Evolutionary conservation across 192 early-diverging fungal genomes (phyloP).

Genomic region (Phycomyces blakesleeanus): DNA sequence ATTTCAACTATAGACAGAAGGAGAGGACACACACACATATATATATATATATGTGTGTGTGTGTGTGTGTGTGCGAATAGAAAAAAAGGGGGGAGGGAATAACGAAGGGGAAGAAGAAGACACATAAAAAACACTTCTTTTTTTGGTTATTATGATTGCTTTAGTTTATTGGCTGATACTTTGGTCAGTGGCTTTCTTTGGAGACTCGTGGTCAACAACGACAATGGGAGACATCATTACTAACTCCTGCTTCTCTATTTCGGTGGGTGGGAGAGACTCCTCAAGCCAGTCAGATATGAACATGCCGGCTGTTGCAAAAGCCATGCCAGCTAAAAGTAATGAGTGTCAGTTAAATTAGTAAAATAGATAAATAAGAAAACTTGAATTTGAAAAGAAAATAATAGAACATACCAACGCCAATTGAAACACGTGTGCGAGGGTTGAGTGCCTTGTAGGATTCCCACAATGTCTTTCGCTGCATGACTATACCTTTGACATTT

Average conservation of each 20-base stretch:
- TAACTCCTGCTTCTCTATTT: conserved; percentile 19
- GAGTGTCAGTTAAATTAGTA: too few species aligned
- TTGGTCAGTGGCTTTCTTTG: not conserved
- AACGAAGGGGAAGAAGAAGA: not conserved
- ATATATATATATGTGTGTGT: too few species aligned
- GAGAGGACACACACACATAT: not conserved
- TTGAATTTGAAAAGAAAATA: not conserved
- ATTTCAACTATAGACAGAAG: not conserved
- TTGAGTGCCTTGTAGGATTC: conserved; percentile 35
- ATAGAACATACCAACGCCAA: conserved; percentile 28
- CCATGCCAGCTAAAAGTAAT: conserved; percentile 35
- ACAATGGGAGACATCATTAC: conserved; percentile 19
- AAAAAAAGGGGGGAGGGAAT: not conserved
- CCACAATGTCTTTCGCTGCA: conserved; percentile 40
- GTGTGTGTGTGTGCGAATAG: too few species aligned
- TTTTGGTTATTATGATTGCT: not conserved
- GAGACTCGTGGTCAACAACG: conserved; percentile 18
- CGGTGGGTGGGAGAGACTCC: conserved; percentile 19
- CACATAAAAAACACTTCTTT: too few species aligned
- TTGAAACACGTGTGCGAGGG: conserved; percentile 27
- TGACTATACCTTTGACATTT: not conserved
- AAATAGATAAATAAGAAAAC: too few species aligned
- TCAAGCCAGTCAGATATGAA: conserved; percentile 34
- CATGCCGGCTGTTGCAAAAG: conserved; percentile 35
- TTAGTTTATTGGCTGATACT: not conserved